Base-by-base conservation (phyloP, 2,329 filamentous ascomycete genomes). In the Aspergillus brunneoviolaceus region DNA sequence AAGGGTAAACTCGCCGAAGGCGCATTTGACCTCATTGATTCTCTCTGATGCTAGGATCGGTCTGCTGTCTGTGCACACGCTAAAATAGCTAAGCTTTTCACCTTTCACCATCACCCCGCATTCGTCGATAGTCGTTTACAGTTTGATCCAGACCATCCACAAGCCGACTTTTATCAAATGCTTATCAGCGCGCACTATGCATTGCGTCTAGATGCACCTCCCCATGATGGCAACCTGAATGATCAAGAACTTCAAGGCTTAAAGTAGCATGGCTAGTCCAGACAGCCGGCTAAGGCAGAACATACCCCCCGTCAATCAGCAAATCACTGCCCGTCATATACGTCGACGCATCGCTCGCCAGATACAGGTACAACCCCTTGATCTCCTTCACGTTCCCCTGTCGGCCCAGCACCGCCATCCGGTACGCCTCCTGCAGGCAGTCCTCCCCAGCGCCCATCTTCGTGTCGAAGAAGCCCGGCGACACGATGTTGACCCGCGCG, bases 401-500 rank as follows among this genome's bases (percentile, higher is more conserved):
- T 11, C 74, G 62, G 23, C 73, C 81, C 16, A 84, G 65, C 1
- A 77, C 75, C 0, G 82, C 75, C 82, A 85, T 84, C 0, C 71
- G 70, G 42, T 72, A 73, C 2, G 70, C 70, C 67, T 84, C 82
- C 19, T 83, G 79, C 7, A 80, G 62, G 2, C 76, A 75, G 2
- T 59, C 49, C 0, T 77, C 75, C 16, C 77, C 72, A 0, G 82
- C 82, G 0, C 82, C 81, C 77, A 85, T 83, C 65, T 82, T 82
- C 0, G 83, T 85, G 57, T 84, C 78, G 64, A 85, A 83, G 70
- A 83, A 86, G 0, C 82, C 82, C 0, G 81, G 81, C 0, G 78
- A 81, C 11, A 86, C 80, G 49, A 82, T 77, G 65, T 86, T 86
- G 29, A 85, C 84, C 3, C 84, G 77, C 3, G 83, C 84, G 63